Evolutionary conservation across 495 filamentous ascomycete species (phyloP).

Genomic region (Daldinia caldariorum): DNA sequence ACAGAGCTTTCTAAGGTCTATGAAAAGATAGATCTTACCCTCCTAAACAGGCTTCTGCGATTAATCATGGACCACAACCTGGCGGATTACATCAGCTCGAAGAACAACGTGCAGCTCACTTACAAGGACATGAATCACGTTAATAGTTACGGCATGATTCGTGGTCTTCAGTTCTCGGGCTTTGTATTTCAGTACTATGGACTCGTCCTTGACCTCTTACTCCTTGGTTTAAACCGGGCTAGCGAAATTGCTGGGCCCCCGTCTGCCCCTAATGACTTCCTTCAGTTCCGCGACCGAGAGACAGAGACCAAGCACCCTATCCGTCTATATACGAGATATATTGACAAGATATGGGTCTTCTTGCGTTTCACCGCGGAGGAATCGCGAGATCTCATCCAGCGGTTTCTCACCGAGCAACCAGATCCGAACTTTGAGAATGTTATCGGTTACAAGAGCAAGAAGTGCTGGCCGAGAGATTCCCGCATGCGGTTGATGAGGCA

Average conservation of each 20-base stretch:
- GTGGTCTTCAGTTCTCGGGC: conserved; percentile 95
- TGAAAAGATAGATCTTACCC: conserved; percentile 97
- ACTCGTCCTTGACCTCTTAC: conserved; percentile 90
- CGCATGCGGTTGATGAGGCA: conserved; percentile 99
- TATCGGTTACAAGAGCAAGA: conserved; percentile 98
- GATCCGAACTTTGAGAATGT: conserved; percentile 99
- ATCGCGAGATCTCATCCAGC: conserved; percentile 93
- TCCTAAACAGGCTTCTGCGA: conserved; percentile 90
- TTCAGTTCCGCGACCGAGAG: conserved; percentile 92
- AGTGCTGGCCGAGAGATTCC: conserved; percentile 98
- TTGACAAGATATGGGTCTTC: conserved; percentile 99
- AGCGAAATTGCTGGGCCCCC: conserved; percentile 98
- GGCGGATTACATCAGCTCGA: conserved; percentile 98
- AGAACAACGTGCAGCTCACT: conserved; percentile 99
- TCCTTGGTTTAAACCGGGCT: conserved; percentile 92
- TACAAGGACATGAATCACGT: conserved; percentile 99
- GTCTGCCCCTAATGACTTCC: conserved; percentile 94
- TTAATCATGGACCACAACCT: conserved; percentile 99
- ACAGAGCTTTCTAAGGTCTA: conserved; percentile 98
- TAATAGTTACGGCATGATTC: conserved; percentile 98
- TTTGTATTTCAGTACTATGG: conserved; percentile 99
- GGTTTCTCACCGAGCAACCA: conserved; percentile 97
- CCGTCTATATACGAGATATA: conserved; percentile 94
- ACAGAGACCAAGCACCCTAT: conserved; percentile 95
- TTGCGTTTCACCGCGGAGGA: conserved; percentile 93